These are phyloP conservation scores for Nannochloropsis granulata DNA, from an alignment of 108 stramenopile species.

Conservation along the genomic window DNA sequence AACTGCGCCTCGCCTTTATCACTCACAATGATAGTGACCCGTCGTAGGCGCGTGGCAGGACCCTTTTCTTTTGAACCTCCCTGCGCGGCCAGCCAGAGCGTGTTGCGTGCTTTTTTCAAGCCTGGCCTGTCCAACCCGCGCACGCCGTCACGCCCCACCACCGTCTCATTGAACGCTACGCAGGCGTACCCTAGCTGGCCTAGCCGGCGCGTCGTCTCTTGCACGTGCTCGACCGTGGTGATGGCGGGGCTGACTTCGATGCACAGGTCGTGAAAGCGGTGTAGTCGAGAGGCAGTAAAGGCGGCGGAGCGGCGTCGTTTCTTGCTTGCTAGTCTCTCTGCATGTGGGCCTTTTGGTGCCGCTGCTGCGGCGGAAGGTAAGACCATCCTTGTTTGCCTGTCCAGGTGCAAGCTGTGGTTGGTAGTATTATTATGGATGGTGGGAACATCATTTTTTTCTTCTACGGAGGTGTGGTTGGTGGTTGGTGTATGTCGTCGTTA, in stretches of 20 bases:
- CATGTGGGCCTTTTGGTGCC: no score
- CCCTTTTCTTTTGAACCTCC: background rate
- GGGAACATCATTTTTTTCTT: no score
- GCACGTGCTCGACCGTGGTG: background rate
- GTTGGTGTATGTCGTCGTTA: no score
- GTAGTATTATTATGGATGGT: no score
- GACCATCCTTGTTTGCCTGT: no score
- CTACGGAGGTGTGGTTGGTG: no score
- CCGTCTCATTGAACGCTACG: background rate
- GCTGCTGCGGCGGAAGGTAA: no score
- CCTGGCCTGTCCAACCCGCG: background rate
- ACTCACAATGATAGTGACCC: background rate
- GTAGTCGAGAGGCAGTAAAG: no score
- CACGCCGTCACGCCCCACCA: background rate
- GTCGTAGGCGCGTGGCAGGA: background rate
- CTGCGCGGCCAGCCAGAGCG: background rate
- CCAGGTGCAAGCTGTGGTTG: no score
- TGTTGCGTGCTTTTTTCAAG: background rate
- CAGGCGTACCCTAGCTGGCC: background rate
- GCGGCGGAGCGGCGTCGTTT: no score
- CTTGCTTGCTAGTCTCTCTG: no score
- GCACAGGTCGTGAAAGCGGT: background rate
- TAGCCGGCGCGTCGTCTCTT: background rate
- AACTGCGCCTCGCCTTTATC: background rate
- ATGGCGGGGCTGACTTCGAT: background rate